These are phyloP conservation scores for Globisporangium rhizosaccharum DNA, from an alignment of 352 stramenopile species.

Conservation along the genomic window DNA sequence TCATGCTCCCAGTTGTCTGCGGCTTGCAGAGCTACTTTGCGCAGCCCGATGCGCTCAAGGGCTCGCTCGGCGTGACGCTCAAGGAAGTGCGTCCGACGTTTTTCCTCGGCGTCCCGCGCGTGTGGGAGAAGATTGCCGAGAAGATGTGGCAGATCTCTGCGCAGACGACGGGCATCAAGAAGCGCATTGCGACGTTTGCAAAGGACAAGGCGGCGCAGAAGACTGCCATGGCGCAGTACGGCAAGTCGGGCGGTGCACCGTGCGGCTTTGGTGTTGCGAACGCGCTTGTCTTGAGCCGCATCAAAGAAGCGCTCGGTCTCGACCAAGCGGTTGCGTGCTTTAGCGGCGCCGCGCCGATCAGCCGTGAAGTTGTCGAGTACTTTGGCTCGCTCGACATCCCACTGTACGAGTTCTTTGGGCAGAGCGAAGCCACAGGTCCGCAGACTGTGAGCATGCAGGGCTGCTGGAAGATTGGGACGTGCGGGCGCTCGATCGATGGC, in stretches of 20 bases:
- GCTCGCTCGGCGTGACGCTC: conserved; percentile 77
- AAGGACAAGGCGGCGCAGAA: conserved; percentile 84
- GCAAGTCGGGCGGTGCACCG: conserved; percentile 76
- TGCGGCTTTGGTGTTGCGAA: conserved; percentile 90
- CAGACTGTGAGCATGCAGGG: conserved; percentile 69
- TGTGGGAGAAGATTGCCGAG: conserved; percentile 92
- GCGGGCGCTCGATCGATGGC: conserved; percentile 71
- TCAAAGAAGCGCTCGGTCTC: conserved; percentile 88
- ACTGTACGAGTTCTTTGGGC: conserved; percentile 92
- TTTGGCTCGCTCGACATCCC: conserved; percentile 93
- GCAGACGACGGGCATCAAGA: conserved; percentile 89
- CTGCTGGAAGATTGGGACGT: conserved; percentile 88
- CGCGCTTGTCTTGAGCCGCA: conserved; percentile 76
- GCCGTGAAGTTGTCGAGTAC: conserved; percentile 91
- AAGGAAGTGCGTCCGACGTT: conserved; percentile 86
- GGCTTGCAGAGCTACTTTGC: conserved; percentile 84
- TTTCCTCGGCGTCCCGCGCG: conserved; percentile 88
- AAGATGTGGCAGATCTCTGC: conserved; percentile 84
- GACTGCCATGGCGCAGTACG: conserved; percentile 79
- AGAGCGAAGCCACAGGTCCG: conserved; percentile 89
- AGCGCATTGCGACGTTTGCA: conserved; percentile 88
- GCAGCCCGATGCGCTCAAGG: conserved; percentile 88
- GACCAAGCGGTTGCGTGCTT: conserved; percentile 81
- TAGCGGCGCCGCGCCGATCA: conserved; percentile 89
- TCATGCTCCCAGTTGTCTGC: conserved; percentile 62